Conservation (phyloP, 495 filamentous ascomycete species). For the Penicillium bovifimosum region DNA sequence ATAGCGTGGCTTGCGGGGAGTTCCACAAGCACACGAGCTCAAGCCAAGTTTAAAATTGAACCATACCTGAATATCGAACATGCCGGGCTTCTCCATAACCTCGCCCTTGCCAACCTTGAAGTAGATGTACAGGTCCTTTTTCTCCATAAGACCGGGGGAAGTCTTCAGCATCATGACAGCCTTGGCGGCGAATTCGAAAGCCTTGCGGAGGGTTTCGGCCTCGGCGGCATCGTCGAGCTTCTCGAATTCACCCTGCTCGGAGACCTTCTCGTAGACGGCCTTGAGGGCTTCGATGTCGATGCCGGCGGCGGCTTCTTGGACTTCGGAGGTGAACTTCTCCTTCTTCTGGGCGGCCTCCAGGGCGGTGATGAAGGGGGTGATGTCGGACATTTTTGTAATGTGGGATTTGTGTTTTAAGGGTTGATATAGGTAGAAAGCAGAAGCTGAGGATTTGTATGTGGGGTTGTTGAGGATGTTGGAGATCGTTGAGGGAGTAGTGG, state of each 20-base stretch:
- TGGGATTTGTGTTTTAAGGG: not conserved
- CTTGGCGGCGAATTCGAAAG: constrained; percentile 39
- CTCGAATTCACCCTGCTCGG: constrained; percentile 16
- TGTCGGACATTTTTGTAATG: constrained; percentile 31
- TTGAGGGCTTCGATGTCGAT: constrained; percentile 30
- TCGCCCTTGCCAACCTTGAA: constrained; percentile 54
- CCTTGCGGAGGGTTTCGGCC: constrained; percentile 16
- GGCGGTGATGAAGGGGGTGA: constrained; percentile 28
- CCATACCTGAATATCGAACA: constrained; percentile 51
- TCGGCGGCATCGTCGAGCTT: constrained; percentile 17
- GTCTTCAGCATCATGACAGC: constrained; percentile 56
- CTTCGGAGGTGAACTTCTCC: constrained; percentile 28
- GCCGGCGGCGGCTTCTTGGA: constrained; percentile 25
- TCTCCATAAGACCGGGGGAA: constrained; percentile 47
- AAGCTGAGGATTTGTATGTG: constrained; percentile 2
- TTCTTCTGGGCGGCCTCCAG: constrained; percentile 30
- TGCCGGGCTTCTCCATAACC: constrained; percentile 37
- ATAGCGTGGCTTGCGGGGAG: too few relatives aligned
- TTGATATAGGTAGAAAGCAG: not conserved
- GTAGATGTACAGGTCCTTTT: constrained; percentile 52
- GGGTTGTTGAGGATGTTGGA: constrained; percentile 13
- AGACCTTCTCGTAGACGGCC: constrained; percentile 16
- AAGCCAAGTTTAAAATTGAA: not conserved
- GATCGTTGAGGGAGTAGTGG: constrained; percentile 15
- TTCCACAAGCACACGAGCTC: not conserved